Percentiles rank a stretch among this genome's conserved stretches.
Evolutionary conservation across 2,329 filamentous ascomycete genomes (phyloP).

Genomic region (Talaromyces piceae): DNA sequence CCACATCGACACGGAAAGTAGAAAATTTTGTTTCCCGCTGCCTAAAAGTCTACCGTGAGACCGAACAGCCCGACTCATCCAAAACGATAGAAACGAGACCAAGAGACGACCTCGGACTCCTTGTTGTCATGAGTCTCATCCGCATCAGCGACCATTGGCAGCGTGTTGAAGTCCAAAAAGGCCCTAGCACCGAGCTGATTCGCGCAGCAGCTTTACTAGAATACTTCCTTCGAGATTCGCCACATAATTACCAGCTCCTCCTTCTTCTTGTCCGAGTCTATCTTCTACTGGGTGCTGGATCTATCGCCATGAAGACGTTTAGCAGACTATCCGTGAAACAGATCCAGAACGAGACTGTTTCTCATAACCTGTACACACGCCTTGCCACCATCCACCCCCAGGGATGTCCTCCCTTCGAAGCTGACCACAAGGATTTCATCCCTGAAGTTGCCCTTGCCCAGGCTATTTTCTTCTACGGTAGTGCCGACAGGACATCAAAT

Average conservation of each 20-base stretch:
- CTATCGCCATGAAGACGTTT: constrained; percentile 40
- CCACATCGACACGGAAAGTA: constrained; percentile 19
- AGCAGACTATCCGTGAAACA: constrained; percentile 42
- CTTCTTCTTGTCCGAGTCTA: constrained; percentile 39
- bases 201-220: constrained; percentile 34
- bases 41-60: constrained; percentile 26
- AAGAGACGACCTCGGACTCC: constrained; percentile 36
- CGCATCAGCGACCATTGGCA: constrained; percentile 19
- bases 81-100: constrained; percentile 37
- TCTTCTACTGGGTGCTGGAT: constrained; percentile 37
- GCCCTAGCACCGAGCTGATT: constrained; percentile 26
- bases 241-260: constrained; percentile 40
- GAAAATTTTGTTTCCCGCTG: constrained; percentile 35
- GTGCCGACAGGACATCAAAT: constrained; percentile 30
- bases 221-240: constrained; percentile 33
- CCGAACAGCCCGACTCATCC: constrained; percentile 17
- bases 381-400: constrained; percentile 42
- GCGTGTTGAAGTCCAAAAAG: constrained; percentile 11
- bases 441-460: constrained; percentile 34
- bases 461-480: constrained; percentile 36
- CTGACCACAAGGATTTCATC: constrained; percentile 36
- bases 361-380: constrained; percentile 41
- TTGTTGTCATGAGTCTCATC: constrained; percentile 37
- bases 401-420: constrained; percentile 32
- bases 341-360: constrained; percentile 41